Conservation (phyloP, 2,329 filamentous ascomycete species). For the Stemphylium vesicarium region DNA sequence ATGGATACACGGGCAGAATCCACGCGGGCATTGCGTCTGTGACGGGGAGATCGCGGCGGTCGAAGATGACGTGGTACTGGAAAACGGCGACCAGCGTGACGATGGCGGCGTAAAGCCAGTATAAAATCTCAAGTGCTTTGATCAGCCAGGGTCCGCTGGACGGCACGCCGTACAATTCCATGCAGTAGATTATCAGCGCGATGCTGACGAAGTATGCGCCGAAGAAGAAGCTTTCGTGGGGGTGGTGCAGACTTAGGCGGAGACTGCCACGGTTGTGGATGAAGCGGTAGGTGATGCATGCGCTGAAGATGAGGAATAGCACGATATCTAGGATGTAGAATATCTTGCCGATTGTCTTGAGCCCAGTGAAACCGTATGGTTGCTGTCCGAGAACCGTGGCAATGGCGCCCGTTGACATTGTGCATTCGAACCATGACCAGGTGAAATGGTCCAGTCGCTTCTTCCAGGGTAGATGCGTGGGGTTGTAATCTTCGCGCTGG, state of each 20-base stretch:
- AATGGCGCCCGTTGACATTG: constrained; percentile 77
- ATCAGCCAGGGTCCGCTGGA: constrained; percentile 61
- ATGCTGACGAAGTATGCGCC: constrained; percentile 71
- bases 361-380: constrained; percentile 65
- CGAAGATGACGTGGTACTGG: constrained; percentile 98
- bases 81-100: constrained; percentile 69
- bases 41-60: constrained; percentile 65
- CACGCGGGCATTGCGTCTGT: constrained; percentile 51
- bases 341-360: constrained; percentile 67
- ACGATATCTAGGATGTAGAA: constrained; percentile 72
- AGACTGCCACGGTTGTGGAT: constrained; percentile 59
- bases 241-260: constrained; percentile 63
- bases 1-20: constrained; percentile 42
- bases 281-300: constrained; percentile 66
- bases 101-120: constrained; percentile 71
- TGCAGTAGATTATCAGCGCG: constrained; percentile 50
- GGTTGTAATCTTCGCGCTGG: constrained; percentile 14
- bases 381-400: constrained; percentile 65
- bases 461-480: constrained; percentile 20
- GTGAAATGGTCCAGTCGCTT: constrained; percentile 33
- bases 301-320: constrained; percentile 64
- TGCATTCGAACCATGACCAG: constrained; percentile 73
- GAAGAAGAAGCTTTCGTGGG: constrained; percentile 73
- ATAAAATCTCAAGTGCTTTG: constrained; percentile 65
- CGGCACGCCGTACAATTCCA: constrained; percentile 67